Percentiles rank a stretch among this genome's conserved stretches.
These are phyloP conservation scores for Bodo saltans DNA, from an alignment of 78 protist genomes.

Conservation along the genomic window DNA sequence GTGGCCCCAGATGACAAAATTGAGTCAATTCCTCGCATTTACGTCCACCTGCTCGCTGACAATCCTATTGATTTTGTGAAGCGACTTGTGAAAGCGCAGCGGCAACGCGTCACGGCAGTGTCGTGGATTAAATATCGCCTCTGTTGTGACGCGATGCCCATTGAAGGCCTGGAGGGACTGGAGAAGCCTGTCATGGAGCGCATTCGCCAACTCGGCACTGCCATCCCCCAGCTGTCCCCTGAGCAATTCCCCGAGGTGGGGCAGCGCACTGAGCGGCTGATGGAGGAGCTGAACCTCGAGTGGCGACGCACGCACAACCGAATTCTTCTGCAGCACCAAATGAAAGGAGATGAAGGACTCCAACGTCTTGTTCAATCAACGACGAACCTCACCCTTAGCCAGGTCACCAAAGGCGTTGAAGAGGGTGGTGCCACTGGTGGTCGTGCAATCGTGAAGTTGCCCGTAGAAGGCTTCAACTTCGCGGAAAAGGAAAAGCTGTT, in stretches of 20 bases:
- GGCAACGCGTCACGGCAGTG: not conserved
- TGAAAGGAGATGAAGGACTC: not conserved
- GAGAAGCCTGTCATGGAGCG: not conserved
- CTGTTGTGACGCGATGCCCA: constrained; percentile 70
- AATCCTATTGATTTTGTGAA: constrained; percentile 49
- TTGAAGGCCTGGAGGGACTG: constrained; percentile 48
- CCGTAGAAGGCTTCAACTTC: too few species aligned
- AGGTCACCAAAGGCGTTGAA: not conserved
- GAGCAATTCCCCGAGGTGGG: not conserved
- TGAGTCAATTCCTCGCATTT: constrained; percentile 30
- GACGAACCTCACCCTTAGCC: not conserved
- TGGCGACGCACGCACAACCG: constrained; percentile 10
- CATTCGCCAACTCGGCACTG: not conserved
- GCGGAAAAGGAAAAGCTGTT: constrained; percentile 1
- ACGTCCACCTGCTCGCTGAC: constrained; percentile 39
- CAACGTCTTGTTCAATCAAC: not conserved
- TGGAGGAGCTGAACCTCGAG: constrained; percentile 20
- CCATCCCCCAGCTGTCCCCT: not conserved
- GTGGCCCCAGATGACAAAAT: not conserved
- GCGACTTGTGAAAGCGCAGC: constrained; percentile 51
- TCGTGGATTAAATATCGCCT: constrained; percentile 26
- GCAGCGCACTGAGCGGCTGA: not conserved
- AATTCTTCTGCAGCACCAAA: not conserved
- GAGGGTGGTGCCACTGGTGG: not conserved
- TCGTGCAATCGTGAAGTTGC: too few species aligned